These are phyloP conservation scores for Gastrodia elata DNA, from an alignment of 106 monocot species.

Conservation along the genomic window DNA sequence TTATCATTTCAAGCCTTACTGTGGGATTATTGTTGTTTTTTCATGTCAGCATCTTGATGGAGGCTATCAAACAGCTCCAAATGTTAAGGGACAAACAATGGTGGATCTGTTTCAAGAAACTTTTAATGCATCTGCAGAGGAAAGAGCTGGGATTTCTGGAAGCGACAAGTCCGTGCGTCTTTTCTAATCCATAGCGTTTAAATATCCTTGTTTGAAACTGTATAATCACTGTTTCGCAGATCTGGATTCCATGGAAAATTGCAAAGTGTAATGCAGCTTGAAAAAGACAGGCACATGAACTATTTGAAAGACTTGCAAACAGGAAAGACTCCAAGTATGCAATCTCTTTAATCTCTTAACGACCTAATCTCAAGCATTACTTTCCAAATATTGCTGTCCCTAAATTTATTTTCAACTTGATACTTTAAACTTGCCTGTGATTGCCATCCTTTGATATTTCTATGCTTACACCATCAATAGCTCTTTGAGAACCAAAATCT, in stretches of 20 bases:
- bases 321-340: conserved; percentile 21
- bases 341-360: background rate
- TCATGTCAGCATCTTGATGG: conserved; percentile 34
- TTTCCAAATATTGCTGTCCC: no score
- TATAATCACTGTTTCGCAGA: conserved; percentile 18
- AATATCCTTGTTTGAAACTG: background rate
- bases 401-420: no score
- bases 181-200: background rate
- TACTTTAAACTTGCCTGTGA: no score
- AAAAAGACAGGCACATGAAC: conserved; percentile 55
- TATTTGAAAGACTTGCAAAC: conserved; percentile 38
- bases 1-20: background rate
- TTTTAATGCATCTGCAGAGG: conserved; percentile 30
- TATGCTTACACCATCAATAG: background rate
- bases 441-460: no score
- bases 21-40: conserved; percentile 3
- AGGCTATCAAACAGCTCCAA: conserved; percentile 20
- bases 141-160: conserved; percentile 7
- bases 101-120: conserved; percentile 72
- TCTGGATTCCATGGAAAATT: conserved; percentile 57
- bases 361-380: no score
- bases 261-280: conserved; percentile 58
- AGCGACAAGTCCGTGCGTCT: conserved; percentile 24
- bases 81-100: conserved; percentile 51
- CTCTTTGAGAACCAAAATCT: background rate